phyloP scores from a whole-genome alignment of 495 filamentous ascomycete species.

The Penicillium ochrochloron region DNA sequence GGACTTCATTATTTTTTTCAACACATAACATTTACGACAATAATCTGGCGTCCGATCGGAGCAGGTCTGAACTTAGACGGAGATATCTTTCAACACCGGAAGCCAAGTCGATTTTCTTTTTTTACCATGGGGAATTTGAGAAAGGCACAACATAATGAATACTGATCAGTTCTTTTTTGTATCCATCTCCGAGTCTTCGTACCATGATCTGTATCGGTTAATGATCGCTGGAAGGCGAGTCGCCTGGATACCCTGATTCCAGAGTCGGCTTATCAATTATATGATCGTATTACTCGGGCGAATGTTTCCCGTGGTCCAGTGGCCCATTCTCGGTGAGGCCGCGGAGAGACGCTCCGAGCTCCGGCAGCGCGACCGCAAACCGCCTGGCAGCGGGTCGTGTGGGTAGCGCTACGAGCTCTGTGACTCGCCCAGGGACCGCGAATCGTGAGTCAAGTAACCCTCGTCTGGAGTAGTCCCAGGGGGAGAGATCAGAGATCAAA shows the following conservation, averaged over 20 bases:
- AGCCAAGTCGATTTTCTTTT: conserved; percentile 12
- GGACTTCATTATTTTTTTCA: conserved; percentile 17
- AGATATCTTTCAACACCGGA: conserved; percentile 32
- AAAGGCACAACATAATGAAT: conserved; percentile 6
- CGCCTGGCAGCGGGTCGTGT: conserved; percentile 24
- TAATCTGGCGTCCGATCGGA: conserved; percentile 28
- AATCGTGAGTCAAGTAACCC: conserved; percentile 8
- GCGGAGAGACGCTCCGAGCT: conserved; percentile 30
- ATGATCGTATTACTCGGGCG: conserved; percentile 28
- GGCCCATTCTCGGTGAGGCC: conserved; percentile 23
- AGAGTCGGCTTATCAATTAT: background rate
- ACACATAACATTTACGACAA: conserved; percentile 26
- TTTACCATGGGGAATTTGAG: background rate
- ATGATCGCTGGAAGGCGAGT: background rate
- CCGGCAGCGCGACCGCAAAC: conserved; percentile 22
- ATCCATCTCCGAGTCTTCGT: background rate
- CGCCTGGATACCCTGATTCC: background rate
- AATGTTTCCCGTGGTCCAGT: conserved; percentile 19
- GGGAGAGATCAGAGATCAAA: background rate
- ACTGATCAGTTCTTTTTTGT: background rate
- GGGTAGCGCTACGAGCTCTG: conserved; percentile 15
- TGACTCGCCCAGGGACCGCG: conserved; percentile 14
- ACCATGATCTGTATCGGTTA: background rate
- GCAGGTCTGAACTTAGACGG: conserved; percentile 21
- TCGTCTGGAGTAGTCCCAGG: background rate